Conservation (phyloP, 441 rosid genomes). For the Populus hybrid region DNA sequence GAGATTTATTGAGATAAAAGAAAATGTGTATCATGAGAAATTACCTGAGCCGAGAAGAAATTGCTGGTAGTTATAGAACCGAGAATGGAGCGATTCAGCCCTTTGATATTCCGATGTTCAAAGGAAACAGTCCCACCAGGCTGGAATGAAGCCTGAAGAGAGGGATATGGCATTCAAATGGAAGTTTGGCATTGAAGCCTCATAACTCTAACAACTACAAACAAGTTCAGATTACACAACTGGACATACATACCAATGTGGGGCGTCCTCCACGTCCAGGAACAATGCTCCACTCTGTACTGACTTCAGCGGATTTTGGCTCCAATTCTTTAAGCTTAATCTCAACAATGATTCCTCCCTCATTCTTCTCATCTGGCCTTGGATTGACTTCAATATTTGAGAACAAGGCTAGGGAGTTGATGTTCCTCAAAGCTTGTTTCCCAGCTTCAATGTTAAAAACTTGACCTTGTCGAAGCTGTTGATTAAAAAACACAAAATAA, state of each 20-base stretch:
- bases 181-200: slow-evolving; percentile 2
- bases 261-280: slow-evolving; percentile 98
- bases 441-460: slow-evolving; percentile 95
- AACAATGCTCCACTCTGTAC: slow-evolving; percentile 96
- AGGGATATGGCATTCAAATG: slow-evolving; percentile 6
- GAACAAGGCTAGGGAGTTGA: slow-evolving; percentile 73
- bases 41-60: slow-evolving; percentile 86
- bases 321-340: slow-evolving; percentile 93
- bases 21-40: slow-evolving; percentile 1
- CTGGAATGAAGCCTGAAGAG: slow-evolving; percentile 74
- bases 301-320: slow-evolving; percentile 96
- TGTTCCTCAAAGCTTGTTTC: slow-evolving; percentile 82
- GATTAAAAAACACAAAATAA: slow-evolving; percentile 11
- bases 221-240: background rate
- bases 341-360: slow-evolving; percentile 92
- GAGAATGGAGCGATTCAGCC: slow-evolving; percentile 86
- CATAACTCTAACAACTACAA: slow-evolving; percentile 2
- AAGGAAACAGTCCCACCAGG: slow-evolving; percentile 98
- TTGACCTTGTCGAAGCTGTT: slow-evolving; percentile 77
- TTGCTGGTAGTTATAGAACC: slow-evolving; percentile 97
- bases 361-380: slow-evolving; percentile 88
- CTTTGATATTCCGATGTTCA: slow-evolving; percentile 85
- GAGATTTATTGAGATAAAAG: background rate
- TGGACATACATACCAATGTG: slow-evolving; percentile 53
- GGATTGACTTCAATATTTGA: slow-evolving; percentile 96